These are phyloP conservation scores for Xylariaceae sp. DNA, from an alignment of 2,329 filamentous ascomycete species.

Conservation along the genomic window DNA sequence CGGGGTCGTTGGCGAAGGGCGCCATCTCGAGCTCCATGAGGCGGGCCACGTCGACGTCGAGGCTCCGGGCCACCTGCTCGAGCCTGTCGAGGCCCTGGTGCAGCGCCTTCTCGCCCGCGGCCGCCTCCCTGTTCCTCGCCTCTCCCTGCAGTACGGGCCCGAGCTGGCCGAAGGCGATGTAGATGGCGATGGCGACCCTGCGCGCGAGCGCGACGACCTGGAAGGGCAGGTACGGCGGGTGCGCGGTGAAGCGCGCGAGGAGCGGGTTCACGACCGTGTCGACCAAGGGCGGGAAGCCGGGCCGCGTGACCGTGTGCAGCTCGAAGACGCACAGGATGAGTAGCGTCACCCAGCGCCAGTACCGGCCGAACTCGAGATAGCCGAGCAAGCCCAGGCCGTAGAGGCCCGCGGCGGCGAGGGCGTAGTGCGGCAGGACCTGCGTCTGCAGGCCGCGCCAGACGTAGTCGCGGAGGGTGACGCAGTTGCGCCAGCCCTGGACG, in stretches of 20 bases:
- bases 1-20: conserved; percentile 71
- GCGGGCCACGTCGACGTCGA: conserved; percentile 64
- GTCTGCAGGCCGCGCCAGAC: conserved; percentile 56
- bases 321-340: conserved; percentile 51
- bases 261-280: conserved; percentile 40
- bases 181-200: conserved; percentile 70
- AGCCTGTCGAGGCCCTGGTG: conserved; percentile 63
- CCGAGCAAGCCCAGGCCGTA: conserved; percentile 59
- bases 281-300: conserved; percentile 43
- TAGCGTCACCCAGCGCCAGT: conserved; percentile 59
- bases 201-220: conserved; percentile 73
- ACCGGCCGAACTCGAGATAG: conserved; percentile 61
- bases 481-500: conserved; percentile 60
- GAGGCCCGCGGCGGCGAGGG: conserved; percentile 49
- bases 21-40: conserved; percentile 73
- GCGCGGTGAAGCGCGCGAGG: conserved; percentile 35
- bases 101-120: conserved; percentile 43
- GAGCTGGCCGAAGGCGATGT: conserved; percentile 78
- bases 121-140: conserved; percentile 27
- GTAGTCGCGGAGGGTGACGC: conserved; percentile 66
- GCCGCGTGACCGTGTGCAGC: conserved; percentile 50
- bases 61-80: conserved; percentile 50
- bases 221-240: conserved; percentile 72
- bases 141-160: conserved; percentile 55
- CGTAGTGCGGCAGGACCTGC: conserved; percentile 56